phyloP scores from a whole-genome alignment of 2,329 filamentous ascomycete genomes.

The Orbilia quercus region DNA sequence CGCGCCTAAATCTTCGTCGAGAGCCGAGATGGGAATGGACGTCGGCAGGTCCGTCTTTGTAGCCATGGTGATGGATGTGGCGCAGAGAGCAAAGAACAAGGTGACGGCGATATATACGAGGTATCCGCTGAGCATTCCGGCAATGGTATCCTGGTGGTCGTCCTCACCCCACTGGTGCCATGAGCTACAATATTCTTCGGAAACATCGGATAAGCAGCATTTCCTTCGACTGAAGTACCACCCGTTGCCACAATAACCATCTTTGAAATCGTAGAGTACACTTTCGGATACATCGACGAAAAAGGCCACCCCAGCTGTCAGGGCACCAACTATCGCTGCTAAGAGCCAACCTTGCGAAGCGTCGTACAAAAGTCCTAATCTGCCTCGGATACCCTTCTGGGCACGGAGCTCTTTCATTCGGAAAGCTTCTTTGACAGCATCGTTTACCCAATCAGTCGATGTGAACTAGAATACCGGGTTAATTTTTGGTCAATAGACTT shows the following conservation, averaged over 20 bases:
- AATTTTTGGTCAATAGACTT: no score
- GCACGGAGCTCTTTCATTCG: constrained; percentile 84
- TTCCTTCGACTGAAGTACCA: constrained; percentile 80
- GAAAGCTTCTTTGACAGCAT: constrained; percentile 93
- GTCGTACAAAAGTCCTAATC: constrained; percentile 80
- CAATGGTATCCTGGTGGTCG: constrained; percentile 62
- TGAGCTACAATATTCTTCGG: constrained; percentile 51
- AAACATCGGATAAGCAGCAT: constrained; percentile 70
- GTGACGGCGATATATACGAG: constrained; percentile 78
- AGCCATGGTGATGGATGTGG: constrained; percentile 82
- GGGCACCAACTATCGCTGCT: constrained; percentile 85
- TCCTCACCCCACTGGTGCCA: constrained; percentile 50
- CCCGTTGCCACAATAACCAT: constrained; percentile 78
- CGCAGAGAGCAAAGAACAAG: constrained; percentile 74
- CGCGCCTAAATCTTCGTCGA: constrained; percentile 88
- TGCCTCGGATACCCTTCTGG: constrained; percentile 86
- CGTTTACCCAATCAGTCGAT: constrained; percentile 83
- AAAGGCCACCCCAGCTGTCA: constrained; percentile 88
- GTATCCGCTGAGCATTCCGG: constrained; percentile 75
- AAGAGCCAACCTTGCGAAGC: constrained; percentile 93
- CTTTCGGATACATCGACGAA: constrained; percentile 87
- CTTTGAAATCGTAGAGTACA: constrained; percentile 87
- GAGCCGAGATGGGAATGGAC: constrained; percentile 82
- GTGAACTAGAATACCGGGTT: constrained; percentile 60
- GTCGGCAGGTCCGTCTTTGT: constrained; percentile 97